Conservation (phyloP, 305 asterid genomes). For the Plantago rigida region DNA sequence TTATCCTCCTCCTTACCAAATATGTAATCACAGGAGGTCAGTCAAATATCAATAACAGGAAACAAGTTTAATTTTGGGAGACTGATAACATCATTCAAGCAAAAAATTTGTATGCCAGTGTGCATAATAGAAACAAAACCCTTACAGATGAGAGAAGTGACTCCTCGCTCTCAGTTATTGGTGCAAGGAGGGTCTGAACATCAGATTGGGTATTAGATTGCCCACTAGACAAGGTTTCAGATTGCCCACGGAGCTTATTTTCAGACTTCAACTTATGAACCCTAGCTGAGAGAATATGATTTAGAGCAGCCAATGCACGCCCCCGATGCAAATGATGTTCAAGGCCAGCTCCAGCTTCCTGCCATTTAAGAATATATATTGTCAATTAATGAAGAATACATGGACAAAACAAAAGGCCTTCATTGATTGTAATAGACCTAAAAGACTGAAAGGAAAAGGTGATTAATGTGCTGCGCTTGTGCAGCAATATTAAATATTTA, state of each 20-base stretch:
- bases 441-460: too few relatives aligned
- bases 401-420: background rate
- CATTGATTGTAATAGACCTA: too few relatives aligned
- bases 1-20: background rate
- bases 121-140: slow-evolving; percentile 26
- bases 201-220: slow-evolving; percentile 75
- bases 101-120: slow-evolving; percentile 10
- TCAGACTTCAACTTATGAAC: slow-evolving; percentile 58
- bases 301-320: slow-evolving; percentile 84
- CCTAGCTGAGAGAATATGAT: slow-evolving; percentile 65
- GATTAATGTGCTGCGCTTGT: too few relatives aligned
- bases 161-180: slow-evolving; percentile 66
- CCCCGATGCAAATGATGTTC: slow-evolving; percentile 99
- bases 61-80: too few relatives aligned
- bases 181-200: slow-evolving; percentile 64
- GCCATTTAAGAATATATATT: slow-evolving; percentile 18
- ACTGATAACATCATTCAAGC: background rate
- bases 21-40: too few relatives aligned
- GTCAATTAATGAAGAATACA: background rate
- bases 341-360: slow-evolving; percentile 83
- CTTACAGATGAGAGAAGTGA: slow-evolving; percentile 82
- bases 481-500: too few relatives aligned
- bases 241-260: slow-evolving; percentile 39
- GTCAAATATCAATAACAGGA: too few relatives aligned
- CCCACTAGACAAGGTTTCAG: slow-evolving; percentile 48